Evolutionary conservation across 2,329 filamentous ascomycete species (phyloP).

Genomic region (Blastomyces percursus): DNA sequence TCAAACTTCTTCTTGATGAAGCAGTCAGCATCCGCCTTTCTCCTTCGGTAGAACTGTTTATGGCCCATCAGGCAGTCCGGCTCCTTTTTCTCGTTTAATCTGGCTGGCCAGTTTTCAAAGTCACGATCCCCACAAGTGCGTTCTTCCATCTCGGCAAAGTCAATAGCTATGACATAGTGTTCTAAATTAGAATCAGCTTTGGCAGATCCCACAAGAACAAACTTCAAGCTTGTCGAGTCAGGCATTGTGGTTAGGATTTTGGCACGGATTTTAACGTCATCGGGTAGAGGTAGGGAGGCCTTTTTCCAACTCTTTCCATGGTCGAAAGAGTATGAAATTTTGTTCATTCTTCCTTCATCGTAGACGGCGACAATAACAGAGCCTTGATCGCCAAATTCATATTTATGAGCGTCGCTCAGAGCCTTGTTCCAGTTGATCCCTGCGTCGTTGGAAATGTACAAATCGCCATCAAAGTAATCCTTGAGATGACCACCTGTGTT

Average conservation of each 20-base stretch:
- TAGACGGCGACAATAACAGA: conserved; percentile 74
- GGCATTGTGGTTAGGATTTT: conserved; percentile 73
- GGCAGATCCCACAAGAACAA: conserved; percentile 59
- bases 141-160: conserved; percentile 74
- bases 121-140: conserved; percentile 64
- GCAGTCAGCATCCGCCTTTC: conserved; percentile 80
- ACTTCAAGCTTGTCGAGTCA: conserved; percentile 87
- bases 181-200: conserved; percentile 40
- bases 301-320: conserved; percentile 77
- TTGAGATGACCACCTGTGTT: conserved; percentile 71
- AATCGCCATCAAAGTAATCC: conserved; percentile 59
- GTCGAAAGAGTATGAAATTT: conserved; percentile 68
- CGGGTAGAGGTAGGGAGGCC: conserved; percentile 58
- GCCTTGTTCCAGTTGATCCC: conserved; percentile 69
- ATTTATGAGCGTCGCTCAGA: conserved; percentile 76
- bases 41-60: conserved; percentile 72
- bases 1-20: conserved; percentile 74
- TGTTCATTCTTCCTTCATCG: conserved; percentile 51
- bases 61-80: conserved; percentile 92
- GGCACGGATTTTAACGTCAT: conserved; percentile 63
- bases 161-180: conserved; percentile 61
- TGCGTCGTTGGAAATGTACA: conserved; percentile 85
- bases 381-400: conserved; percentile 90
- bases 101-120: conserved; percentile 81
- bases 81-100: conserved; percentile 66